Evolutionary conservation across 805 yeast genomes (phyloP), one percentile per base, ranked within the genome.

Genomic region (Saccharomycopsis selenospora): DNA sequence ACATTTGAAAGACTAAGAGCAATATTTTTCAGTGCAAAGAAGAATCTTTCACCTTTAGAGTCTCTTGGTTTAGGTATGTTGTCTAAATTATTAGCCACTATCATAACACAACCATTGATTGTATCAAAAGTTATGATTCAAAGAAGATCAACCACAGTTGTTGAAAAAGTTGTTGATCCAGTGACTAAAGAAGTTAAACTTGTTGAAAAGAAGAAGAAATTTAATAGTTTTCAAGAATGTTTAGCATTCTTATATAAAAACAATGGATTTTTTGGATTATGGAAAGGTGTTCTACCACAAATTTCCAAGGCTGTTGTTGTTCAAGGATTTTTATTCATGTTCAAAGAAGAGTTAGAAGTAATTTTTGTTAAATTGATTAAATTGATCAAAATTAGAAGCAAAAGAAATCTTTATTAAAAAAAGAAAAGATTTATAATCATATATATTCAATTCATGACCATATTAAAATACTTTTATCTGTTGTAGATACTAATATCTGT

Each of bases 51-150:
- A 6, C 83, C 89, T 2, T 65, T 70, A 44, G 82, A 85, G 64
- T 78, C 80, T 60, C 87, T 83, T 63, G 51, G 77, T 29, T 66
- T 85, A 13, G 95, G 95, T 3, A 86, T 89, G n/a, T 52, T 84
- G 38, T 82, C 93, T 46, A 87, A 87, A 67, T 75, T 85, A 52
- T 65, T 85, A 61, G 95, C 95, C 4, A 87, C 95, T 0, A 42
- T 86, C 10, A 72, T 79, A 2, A 86, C 95, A 0, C 95, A 86
- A 67, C 95, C 95, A 2, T 68, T 87, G 63, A 87, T 87, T 59
- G 85, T 86, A 1, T 80, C 95, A 11, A 87, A 87, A 65, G 91
- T 85, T 13, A 77, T 85, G 76, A 75, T 86, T 52, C 95, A 87
- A 65, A 71, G 70, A 55, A 53, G 55, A 23, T 54, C 57, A 10